Evolutionary conservation across 1,139 yeast species (phyloP).

Genomic region (Lodderomyces oxycetoniae): DNA sequence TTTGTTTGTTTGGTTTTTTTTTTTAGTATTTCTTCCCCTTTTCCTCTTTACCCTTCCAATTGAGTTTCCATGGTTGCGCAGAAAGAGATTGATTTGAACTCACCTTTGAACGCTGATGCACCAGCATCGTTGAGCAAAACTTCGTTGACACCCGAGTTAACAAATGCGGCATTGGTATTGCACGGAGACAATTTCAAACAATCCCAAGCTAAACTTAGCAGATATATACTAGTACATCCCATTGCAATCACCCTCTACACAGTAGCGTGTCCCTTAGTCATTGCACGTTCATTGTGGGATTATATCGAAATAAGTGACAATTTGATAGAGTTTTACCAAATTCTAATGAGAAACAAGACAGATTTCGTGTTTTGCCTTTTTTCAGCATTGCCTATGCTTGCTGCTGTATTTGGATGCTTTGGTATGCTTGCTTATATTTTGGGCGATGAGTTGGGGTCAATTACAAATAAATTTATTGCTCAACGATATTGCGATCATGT

Average conservation of each 20-base stretch:
- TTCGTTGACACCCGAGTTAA: slow-evolving; percentile 48
- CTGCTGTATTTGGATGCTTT: slow-evolving; percentile 22
- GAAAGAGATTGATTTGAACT: slow-evolving; percentile 44
- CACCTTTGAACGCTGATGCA: slow-evolving; percentile 48
- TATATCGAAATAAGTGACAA: slow-evolving; percentile 33
- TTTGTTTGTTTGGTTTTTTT: no score
- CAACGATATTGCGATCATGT: slow-evolving; percentile 32
- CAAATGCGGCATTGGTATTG: slow-evolving; percentile 57
- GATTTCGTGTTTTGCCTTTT: slow-evolving; percentile 27
- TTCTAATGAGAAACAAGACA: slow-evolving; percentile 18
- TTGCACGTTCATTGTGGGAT: slow-evolving; percentile 30
- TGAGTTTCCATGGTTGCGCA: slow-evolving; percentile 30
- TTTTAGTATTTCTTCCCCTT: background rate
- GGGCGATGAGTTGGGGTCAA: slow-evolving; percentile 43
- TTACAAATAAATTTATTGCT: slow-evolving; percentile 38
- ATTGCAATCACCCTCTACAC: slow-evolving; percentile 28
- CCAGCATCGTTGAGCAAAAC: slow-evolving; percentile 47
- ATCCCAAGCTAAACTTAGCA: slow-evolving; percentile 49
- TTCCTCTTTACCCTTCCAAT: background rate
- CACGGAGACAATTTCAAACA: slow-evolving; percentile 62
- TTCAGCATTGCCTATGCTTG: slow-evolving; percentile 23
- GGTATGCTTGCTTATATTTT: slow-evolving; percentile 27
- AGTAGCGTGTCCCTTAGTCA: slow-evolving; percentile 14
- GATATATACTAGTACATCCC: slow-evolving; percentile 47
- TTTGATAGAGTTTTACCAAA: slow-evolving; percentile 28